These are phyloP conservation scores for Acanthochlamys bracteata DNA, from an alignment of 106 monocot species.

Conservation along the genomic window DNA sequence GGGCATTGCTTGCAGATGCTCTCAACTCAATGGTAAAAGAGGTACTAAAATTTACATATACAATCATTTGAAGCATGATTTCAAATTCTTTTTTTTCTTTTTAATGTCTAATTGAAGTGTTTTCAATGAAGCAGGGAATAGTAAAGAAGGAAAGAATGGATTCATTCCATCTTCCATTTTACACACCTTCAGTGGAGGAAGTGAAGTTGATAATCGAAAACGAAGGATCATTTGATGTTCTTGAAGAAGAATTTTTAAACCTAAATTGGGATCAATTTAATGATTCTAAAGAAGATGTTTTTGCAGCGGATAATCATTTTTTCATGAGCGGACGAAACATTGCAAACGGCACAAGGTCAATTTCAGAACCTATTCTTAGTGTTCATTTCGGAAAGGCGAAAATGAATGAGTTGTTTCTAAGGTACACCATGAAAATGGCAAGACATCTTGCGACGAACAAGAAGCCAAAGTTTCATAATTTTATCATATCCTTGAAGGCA, in stretches of 20 bases:
- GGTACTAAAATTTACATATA: no score
- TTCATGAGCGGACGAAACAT: constrained; percentile 21
- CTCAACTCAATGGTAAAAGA: constrained; percentile 22
- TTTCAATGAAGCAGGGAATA: no score
- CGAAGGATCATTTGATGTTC: constrained; percentile 18
- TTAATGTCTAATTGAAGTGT: no score
- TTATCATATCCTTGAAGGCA: background rate
- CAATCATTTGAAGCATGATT: no score
- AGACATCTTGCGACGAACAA: background rate
- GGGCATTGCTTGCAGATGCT: constrained; percentile 18
- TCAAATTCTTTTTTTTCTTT: background rate
- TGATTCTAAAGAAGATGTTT: constrained; percentile 6
- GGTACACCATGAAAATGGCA: background rate
- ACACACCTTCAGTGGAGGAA: constrained; percentile 24
- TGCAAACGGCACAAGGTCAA: constrained; percentile 23
- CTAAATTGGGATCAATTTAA: constrained; percentile 20
- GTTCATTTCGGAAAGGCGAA: constrained; percentile 34
- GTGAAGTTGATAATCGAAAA: constrained; percentile 9
- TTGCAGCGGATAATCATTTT: background rate
- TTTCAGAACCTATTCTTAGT: constrained; percentile 23
- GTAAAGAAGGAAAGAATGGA: constrained; percentile 7
- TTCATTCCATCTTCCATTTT: background rate
- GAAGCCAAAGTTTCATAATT: background rate
- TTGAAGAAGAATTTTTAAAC: constrained; percentile 11
- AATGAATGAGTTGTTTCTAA: constrained; percentile 10